Evolutionary conservation across 2,329 filamentous ascomycete genomes (phyloP), one percentile per base, ranked within the genome.

Genomic region (Fusarium sp.): DNA sequence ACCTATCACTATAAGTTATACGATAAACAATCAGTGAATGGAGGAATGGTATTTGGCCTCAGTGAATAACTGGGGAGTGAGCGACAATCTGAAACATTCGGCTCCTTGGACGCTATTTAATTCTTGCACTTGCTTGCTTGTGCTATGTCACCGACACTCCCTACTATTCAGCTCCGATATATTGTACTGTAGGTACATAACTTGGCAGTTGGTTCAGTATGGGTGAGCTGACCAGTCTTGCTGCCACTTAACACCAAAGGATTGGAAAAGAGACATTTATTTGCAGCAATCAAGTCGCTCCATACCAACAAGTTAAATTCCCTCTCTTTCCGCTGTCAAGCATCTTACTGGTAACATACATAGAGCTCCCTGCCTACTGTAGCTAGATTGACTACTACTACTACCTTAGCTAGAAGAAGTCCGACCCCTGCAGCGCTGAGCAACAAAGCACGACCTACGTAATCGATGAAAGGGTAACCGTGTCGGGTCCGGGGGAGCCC

Each of bases 361-460:
- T 37, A 37, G 18, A 37, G 34, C 34, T 37, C 34, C 34, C 34
- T 37, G 34, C 34, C 34, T 37, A 37, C 34, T 37, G 34, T 37
- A 18, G 34, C 18, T 37, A 37, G 18, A 37, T 10, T n/a, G 18
- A n/a, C 34, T 23, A 23, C 21, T 28, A 57, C 59, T 51, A 57
- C 59, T 51, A 42, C 39, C 55, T 42, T 51, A 42, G 31, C 55
- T 43, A 23, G 13, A 52, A 56, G 39, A 52, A 21, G 49, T 61
- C 42, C 57, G 50, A 55, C 71, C 70, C 71, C 71, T 73, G 71
- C 57, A 48, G 57, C 46, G 71, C 71, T 73, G 71, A 73, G 63
- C 43, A 66, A 52, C 59, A 49, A 30, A 59, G 30, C 43, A 63
- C 50, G 30, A 67, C 50, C 65, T 73, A 72, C 71, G 70, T 73